These are phyloP conservation scores for Vanrija humicola DNA, from an alignment of 1,284 basidiomycete species.

Conservation along the genomic window DNA sequence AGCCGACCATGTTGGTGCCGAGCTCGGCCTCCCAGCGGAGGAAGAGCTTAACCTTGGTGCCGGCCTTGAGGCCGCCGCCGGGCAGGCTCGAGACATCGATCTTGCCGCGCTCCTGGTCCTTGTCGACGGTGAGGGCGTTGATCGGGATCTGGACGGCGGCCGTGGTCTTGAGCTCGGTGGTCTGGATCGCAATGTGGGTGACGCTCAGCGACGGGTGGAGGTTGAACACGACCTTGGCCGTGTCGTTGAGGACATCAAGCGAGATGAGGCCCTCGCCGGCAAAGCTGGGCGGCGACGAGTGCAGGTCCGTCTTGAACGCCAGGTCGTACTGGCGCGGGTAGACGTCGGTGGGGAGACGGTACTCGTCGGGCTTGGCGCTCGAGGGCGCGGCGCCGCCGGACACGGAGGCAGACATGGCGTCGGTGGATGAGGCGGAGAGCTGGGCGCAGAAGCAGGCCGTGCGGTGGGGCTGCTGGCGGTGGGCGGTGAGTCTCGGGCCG, in stretches of 20 bases:
- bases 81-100: conserved; percentile 61
- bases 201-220: conserved; percentile 63
- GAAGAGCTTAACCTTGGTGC: conserved; percentile 55
- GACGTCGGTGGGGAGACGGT: conserved; percentile 71
- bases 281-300: conserved; percentile 59
- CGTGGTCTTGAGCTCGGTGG: conserved; percentile 56
- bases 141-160: conserved; percentile 52
- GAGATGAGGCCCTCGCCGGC: conserved; percentile 75
- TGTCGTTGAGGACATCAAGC: conserved; percentile 66
- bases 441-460: no score
- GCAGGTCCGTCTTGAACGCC: conserved; percentile 76
- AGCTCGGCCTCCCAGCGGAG: conserved; percentile 57
- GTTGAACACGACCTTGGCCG: conserved; percentile 65
- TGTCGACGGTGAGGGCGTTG: conserved; percentile 55
- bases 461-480: no score
- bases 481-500: no score
- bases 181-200: conserved; percentile 62
- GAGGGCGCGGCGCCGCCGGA: conserved; percentile 24
- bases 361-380: conserved; percentile 45
- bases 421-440: not conserved
- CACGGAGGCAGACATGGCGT: conserved; percentile 15
- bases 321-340: conserved; percentile 67
- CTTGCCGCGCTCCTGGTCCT: conserved; percentile 61
- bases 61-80: conserved; percentile 62
- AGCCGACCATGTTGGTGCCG: conserved; percentile 61